Evolutionary conservation across 371 early-diverging fungal genomes (phyloP).

Genomic region (Mortierella sp.): DNA sequence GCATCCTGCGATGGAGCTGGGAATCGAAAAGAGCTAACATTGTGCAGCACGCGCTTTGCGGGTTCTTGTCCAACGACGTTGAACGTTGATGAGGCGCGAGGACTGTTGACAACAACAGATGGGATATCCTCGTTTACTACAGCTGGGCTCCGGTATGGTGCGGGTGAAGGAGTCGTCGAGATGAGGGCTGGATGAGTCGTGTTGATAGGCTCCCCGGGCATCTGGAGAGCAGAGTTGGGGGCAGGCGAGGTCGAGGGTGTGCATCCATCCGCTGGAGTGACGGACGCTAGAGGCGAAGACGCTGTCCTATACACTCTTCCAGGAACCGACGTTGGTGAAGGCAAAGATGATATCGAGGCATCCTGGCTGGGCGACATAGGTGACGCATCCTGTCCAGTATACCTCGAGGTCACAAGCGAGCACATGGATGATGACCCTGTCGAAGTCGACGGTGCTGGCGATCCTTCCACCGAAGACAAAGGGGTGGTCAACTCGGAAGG

Average conservation of each 20-base stretch:
- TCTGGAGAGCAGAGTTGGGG: neutral
- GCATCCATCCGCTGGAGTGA: conserved; percentile 6
- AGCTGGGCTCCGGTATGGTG: conserved; percentile 8
- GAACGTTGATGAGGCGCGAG: neutral
- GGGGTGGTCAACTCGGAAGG: conserved; percentile 23
- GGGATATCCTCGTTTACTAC: neutral
- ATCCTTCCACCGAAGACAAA: conserved; percentile 16
- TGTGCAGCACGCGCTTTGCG: neutral
- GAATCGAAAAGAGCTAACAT: conserved; percentile 25
- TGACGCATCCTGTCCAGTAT: conserved; percentile 6
- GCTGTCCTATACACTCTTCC: conserved; percentile 2
- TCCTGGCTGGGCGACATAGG: conserved; percentile 12
- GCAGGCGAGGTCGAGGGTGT: conserved; percentile 6
- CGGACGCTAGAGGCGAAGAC: conserved; percentile 21
- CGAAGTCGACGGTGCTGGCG: conserved; percentile 18
- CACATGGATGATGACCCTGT: conserved; percentile 23
- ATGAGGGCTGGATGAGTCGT: neutral
- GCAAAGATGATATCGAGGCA: neutral
- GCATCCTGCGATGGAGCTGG: conserved; percentile 18
- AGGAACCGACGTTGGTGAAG: neutral
- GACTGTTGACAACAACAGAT: conserved; percentile 11
- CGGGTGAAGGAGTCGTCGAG: neutral
- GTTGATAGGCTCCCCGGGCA: neutral
- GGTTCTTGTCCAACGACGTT: neutral
- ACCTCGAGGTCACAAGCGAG: conserved; percentile 24